Percentiles rank a stretch among this genome's conserved stretches.
These are phyloP conservation scores for Rhizoclosmatium sp. DNA, from an alignment of 192 early-diverging fungal species.

Conservation along the genomic window DNA sequence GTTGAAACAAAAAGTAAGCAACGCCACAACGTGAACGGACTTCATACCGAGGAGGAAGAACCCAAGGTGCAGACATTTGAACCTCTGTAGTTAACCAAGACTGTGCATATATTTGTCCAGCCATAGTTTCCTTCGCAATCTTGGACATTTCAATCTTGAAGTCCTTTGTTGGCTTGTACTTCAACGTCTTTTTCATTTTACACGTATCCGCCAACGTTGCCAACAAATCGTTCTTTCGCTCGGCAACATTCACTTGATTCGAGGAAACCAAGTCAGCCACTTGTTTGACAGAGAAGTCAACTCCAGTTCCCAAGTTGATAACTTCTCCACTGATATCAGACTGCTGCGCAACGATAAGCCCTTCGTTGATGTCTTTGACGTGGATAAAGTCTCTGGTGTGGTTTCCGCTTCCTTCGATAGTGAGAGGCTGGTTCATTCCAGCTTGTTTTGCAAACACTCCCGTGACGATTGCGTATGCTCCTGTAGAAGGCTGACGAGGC, in stretches of 20 bases:
- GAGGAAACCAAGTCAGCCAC: background rate
- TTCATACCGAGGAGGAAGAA: background rate
- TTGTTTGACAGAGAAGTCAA: background rate
- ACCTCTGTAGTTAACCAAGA: background rate
- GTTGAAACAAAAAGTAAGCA: too few relatives aligned
- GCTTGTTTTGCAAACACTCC: background rate
- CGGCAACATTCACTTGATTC: background rate
- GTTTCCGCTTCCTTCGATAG: background rate
- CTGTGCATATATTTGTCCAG: background rate
- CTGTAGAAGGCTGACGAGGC: background rate
- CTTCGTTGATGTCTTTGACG: background rate
- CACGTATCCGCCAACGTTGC: background rate
- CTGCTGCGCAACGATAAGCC: background rate
- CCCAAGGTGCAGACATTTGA: background rate
- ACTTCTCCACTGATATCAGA: background rate
- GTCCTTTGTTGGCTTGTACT: background rate
- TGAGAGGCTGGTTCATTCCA: background rate
- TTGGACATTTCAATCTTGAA: background rate
- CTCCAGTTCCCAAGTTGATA: background rate
- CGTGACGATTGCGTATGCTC: background rate
- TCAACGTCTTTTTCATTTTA: background rate
- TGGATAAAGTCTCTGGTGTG: slow-evolving; percentile 1
- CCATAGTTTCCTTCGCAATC: background rate
- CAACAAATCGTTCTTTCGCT: background rate
- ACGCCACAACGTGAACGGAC: too few relatives aligned